Evolutionary conservation across 2,329 filamentous ascomycete species (phyloP).

Genomic region (Penicillium hesseltinei): DNA sequence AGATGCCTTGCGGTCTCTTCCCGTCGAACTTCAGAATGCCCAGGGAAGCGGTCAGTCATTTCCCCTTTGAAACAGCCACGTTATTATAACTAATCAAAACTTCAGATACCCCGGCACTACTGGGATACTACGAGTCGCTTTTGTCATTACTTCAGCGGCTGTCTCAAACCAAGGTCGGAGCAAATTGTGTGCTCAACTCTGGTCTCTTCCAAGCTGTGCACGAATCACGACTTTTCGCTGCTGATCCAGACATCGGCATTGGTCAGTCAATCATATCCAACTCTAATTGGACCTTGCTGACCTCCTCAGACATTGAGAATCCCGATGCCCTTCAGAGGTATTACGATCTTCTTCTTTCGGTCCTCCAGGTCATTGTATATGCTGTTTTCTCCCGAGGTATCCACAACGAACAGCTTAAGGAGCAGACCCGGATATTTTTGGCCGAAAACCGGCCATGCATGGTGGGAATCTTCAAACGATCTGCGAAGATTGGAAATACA

Average conservation of each 20-base stretch:
- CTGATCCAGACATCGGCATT: slow-evolving; percentile 88
- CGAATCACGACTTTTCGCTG: slow-evolving; percentile 78
- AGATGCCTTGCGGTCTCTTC: slow-evolving; percentile 77
- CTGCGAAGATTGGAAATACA: slow-evolving; percentile 68
- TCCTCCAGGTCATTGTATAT: slow-evolving; percentile 78
- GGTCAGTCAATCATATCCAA: slow-evolving; percentile 41
- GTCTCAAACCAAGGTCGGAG: slow-evolving; percentile 78
- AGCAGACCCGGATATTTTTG: slow-evolving; percentile 77
- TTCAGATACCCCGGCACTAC: slow-evolving; percentile 54
- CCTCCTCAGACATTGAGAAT: slow-evolving; percentile 59
- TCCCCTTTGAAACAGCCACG: not conserved
- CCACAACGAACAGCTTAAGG: slow-evolving; percentile 70
- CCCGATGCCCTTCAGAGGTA: slow-evolving; percentile 72
- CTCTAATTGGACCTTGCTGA: slow-evolving; percentile 16
- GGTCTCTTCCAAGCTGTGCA: slow-evolving; percentile 81
- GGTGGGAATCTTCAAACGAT: slow-evolving; percentile 84
- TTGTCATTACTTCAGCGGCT: slow-evolving; percentile 80
- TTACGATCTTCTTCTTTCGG: slow-evolving; percentile 76
- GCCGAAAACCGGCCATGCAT: slow-evolving; percentile 79
- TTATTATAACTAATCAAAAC: slow-evolving; percentile 5
- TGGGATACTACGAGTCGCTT: slow-evolving; percentile 68
- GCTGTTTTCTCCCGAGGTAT: slow-evolving; percentile 77
- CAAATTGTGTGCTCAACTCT: slow-evolving; percentile 81
- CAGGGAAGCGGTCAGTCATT: slow-evolving; percentile 54
- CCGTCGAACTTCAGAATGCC: slow-evolving; percentile 66